Evolutionary conservation across 768 basidiomycete species (phyloP), one percentile per base, ranked within the genome.

Genomic region (Macrolepiota dolichaula): DNA sequence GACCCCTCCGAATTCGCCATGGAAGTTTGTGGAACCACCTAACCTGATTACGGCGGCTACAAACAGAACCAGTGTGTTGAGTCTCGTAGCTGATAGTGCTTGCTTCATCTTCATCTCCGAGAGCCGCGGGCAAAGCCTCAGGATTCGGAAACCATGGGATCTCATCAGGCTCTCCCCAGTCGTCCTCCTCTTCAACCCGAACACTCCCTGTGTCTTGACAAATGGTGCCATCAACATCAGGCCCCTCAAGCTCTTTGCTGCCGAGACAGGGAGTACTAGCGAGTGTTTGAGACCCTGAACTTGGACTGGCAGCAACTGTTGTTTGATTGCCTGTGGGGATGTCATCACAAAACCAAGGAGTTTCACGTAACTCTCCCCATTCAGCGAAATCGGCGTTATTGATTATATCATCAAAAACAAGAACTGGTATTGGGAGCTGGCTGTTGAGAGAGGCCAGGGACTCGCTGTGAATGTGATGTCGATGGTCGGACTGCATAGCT

Each of bases 141-240:
- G 47, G 29, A 17, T 4, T 32, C 25, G 57, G 47, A 10, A 49
- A 57, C 57, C 57, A 57, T 36, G 57, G 57, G 6, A 57, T 46
- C 22, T 57, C 57, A 22, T 57, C 25, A 29, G 22, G 46, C 15
- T 50, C 52, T 22, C 19, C 24, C 57, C 57, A 57, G 10, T 9
- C 7, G 11, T 57, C 32, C 7, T 57, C 32, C 22, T 22, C 46
- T 1, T 3, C 17, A 6, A 11, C 17, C 15, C 24, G 13, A n/a
- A 27, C 19, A 13, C 35, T 29, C 29, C 15, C 13, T 4, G 13
- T 22, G 5, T 11, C 40, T 22, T n/a, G 3, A 10, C 38, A 19
- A 37, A 4, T 1, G 15, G 3, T 9, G 15, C n/a, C 35, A 37
- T 36, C 32, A 3, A 24, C 35, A 9, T 49, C 47, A 49, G 47